Base-by-base conservation (phyloP, 139 green algal species). In the Klebsormidium nitens region DNA sequence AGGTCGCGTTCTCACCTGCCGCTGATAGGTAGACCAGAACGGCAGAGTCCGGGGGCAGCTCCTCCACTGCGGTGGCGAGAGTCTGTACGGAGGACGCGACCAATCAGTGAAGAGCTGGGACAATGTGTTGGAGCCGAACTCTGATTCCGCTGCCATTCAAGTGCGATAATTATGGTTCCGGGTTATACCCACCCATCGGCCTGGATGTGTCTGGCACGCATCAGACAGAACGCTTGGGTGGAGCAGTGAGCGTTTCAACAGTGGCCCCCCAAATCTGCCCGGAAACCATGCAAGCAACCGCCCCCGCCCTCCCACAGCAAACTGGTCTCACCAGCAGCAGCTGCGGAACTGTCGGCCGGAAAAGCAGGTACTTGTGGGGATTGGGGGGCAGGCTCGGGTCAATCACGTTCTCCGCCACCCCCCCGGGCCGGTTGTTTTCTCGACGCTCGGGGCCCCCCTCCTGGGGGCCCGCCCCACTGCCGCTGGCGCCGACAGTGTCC, bases 311-410 rank as follows among this genome's bases (percentile, higher is more conserved):
- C 11, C 29, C 28, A 62, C 42, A 23, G 46, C 23, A 19, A 55
- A 55, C 23, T 55, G 46, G 46, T n/a, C 62, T 69, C 29, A 58
- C 64, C 64, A 75, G 69, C 52, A 89, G 81, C 64, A 89, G 71
- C 59, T 82, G 70, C 39, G 81, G 70, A 1, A 79, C 71, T 4
- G 59, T 79, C 36, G 85, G 82, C 28, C 78, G 71, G 73, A 87
- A 83, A 70, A 90, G 65, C 36, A 87, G 57, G 77, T 82, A 79
- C 69, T 88, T 87, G 36, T 69, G 50, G 1, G 85, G 85, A 65
- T 84, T 85, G 46, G 67, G 32, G 23, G 67, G 67, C 40, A 75
- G 59, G 32, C 32, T 75, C n/a, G 67, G 59, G 59, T 75, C 67
- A 28, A 75, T 23, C 31, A 75, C 19, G 67, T 75, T 75, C 26